Evolutionary conservation across 176 grass and related monocot genomes (phyloP), one percentile per base, ranked within the genome.

Genomic region (Dendrocalamus sinicus): DNA sequence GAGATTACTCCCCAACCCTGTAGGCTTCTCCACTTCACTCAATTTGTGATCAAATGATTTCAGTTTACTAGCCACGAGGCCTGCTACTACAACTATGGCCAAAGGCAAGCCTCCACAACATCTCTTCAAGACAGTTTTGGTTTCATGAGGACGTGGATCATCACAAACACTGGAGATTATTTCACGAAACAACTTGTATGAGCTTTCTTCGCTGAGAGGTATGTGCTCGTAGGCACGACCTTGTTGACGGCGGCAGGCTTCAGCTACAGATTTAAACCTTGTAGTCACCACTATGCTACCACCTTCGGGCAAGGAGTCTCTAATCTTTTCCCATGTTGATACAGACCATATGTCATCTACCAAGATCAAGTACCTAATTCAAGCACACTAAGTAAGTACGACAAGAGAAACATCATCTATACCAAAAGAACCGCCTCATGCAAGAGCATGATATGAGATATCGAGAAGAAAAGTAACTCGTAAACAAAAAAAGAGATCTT

Each of bases 261-360:
- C 75, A 39, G 84, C 65, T 1, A 86, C 84, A 37, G 65, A 86
- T 1, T 71, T 78, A 1, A 86, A 86, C 52, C 84, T 86, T 20
- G 81, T 73, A 1, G 84, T 86, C 75, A 86, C 76, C 44, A 78
- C 11, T 20, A 86, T 4, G 28, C 4, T 9, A 4, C 50, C 1
- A 13, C 66, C 50, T 19, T 68, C 3, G 8, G 76, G 76, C 1
- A 86, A 19, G 39, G 54, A 51, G 13, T 72, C 76, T 1, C 28
- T 40, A 3, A 86, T 30, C 0, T 12, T 61, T 5, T 73, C 67
- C 84, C 76, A 86, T 72, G 84, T 44, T 52, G 76, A 86, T 43
- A 86, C 43, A 0, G 84, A 86, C 84, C 84, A 86, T 13, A 86
- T 63, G 65, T 86, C 76, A 80, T 86, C 54, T 17, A 86, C 1